Base-by-base conservation (phyloP, 78 protist species). In the Dictyostelium intermedium region DNA sequence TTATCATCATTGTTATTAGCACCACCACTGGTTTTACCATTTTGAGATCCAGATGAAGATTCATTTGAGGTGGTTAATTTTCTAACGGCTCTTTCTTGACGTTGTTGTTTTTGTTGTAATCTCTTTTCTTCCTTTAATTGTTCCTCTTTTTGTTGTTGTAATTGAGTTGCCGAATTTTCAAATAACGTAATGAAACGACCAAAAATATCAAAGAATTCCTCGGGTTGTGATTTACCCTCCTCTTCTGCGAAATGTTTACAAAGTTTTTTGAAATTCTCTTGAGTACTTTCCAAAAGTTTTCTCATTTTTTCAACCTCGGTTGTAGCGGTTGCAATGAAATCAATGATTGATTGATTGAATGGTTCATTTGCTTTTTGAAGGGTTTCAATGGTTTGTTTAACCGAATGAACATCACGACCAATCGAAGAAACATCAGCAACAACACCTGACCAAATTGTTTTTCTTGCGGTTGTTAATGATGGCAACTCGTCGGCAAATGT, bases 211-310 rank as follows among this genome's bases (percentile, higher is more conserved):
- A 89, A 89, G 2, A 89, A 25, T 50, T 89, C 94, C 60, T 89
- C 94, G 25, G 94, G 94, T n/a, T 84, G 50, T 23, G 73, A 23
- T 60, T 80, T 89, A 9, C 50, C 60, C 23, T 69, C 45, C 5
- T 87, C 93, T 11, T 89, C 94, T 20, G 81, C 94, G 39, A 89
- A 78, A 39, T 47, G 50, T 89, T 32, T 74, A 81, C 82, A 80
- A n/a, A 89, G 86, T 53, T 89, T 89, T 79, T 89, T 89, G 45
- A 80, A 89, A 69, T 69, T 89, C 25, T 89, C 94, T 66, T 89
- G 86, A 13, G 94, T 89, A 43, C 41, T 41, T 1, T 72, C 39
- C 23, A 79, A 84, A 7, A 89, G 81, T 41, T 89, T 89, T 66
- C 83, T 89, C 69, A 89, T 50, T 47, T 80, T 89, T 14, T 89